These are phyloP conservation scores for Acanthamoeba polyphaga DNA, from an alignment of 208 protist genomes.

Conservation along the genomic window DNA sequence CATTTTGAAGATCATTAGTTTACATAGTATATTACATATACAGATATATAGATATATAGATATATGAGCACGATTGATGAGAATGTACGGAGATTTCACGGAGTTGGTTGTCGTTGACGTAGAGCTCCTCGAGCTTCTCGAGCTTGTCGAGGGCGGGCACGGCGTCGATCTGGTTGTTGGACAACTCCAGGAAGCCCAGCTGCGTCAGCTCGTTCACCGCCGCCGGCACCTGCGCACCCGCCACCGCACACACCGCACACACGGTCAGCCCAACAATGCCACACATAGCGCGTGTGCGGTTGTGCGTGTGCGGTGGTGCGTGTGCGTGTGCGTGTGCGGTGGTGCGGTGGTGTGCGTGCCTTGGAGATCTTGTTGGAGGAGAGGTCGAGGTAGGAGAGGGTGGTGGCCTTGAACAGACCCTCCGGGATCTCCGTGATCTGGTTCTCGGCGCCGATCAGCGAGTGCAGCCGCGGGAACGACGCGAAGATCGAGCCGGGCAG, in stretches of 20 bases:
- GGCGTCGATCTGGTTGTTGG: neutral
- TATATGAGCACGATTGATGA: neutral
- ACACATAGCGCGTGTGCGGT: no score
- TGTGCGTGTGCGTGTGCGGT: neutral
- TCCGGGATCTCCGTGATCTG: conserved; percentile 20
- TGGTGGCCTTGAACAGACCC: conserved; percentile 37
- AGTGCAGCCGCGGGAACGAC: neutral
- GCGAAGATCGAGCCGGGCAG: conserved; percentile 23
- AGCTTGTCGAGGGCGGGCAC: conserved; percentile 3
- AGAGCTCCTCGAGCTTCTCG: conserved; percentile 39
- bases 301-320: neutral
- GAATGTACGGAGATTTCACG: neutral
- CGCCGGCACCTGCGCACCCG: neutral
- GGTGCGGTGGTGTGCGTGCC: neutral
- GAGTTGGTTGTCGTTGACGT: conserved; percentile 9
- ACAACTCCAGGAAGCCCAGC: conserved; percentile 34
- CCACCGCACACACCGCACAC: no score
- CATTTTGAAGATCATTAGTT: no score
- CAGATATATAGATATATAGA: no score
- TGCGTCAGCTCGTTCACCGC: conserved; percentile 9
- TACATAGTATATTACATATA: no score
- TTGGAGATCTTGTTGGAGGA: conserved; percentile 17
- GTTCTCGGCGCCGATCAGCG: conserved; percentile 24
- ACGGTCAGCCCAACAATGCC: no score
- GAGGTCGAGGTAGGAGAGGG: conserved; percentile 30